These are phyloP conservation scores for Lyophyllum decastes DNA, from an alignment of 768 basidiomycete genomes.

Conservation along the genomic window DNA sequence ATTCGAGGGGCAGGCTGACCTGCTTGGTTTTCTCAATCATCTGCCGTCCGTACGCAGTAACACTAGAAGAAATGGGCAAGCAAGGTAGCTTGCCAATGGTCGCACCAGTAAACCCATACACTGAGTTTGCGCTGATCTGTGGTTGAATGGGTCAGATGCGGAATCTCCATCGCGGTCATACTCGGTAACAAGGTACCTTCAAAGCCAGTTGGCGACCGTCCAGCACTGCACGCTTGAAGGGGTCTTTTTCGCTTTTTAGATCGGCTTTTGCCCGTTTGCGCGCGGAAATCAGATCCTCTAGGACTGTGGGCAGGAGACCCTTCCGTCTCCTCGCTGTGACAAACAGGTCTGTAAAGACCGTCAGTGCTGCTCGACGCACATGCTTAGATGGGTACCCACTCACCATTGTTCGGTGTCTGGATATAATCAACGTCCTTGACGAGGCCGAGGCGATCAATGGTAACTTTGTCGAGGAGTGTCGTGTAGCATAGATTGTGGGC, in stretches of 20 bases:
- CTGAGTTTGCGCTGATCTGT: slow-evolving; percentile 97
- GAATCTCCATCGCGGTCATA: not conserved
- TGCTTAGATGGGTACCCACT: not conserved
- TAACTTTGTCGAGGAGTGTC: slow-evolving; percentile 81
- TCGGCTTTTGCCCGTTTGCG: slow-evolving; percentile 95
- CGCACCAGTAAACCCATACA: slow-evolving; percentile 98
- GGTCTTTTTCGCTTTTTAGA: slow-evolving; percentile 94
- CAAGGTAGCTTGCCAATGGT: slow-evolving; percentile 97
- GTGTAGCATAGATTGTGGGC: slow-evolving; percentile 99
- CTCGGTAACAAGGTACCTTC: slow-evolving; percentile 56
- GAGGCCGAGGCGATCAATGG: slow-evolving; percentile 76
- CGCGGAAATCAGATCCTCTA: slow-evolving; percentile 92
- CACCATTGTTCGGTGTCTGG: slow-evolving; percentile 95
- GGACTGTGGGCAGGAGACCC: slow-evolving; percentile 86
- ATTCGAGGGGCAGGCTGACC: slow-evolving; percentile 37
- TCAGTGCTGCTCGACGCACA: not conserved
- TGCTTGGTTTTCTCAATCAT: slow-evolving; percentile 99
- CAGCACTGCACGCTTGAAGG: slow-evolving; percentile 94
- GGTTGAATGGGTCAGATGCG: not conserved
- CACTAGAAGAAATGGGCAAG: slow-evolving; percentile 92
- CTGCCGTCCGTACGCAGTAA: slow-evolving; percentile 94
- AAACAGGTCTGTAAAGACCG: slow-evolving; percentile 69
- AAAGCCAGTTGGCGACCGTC: slow-evolving; percentile 97
- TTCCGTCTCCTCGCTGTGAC: slow-evolving; percentile 73
- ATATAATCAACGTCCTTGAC: slow-evolving; percentile 89